Base-by-base conservation (phyloP, 805 yeast genomes). In the Starmera pachycereana region DNA sequence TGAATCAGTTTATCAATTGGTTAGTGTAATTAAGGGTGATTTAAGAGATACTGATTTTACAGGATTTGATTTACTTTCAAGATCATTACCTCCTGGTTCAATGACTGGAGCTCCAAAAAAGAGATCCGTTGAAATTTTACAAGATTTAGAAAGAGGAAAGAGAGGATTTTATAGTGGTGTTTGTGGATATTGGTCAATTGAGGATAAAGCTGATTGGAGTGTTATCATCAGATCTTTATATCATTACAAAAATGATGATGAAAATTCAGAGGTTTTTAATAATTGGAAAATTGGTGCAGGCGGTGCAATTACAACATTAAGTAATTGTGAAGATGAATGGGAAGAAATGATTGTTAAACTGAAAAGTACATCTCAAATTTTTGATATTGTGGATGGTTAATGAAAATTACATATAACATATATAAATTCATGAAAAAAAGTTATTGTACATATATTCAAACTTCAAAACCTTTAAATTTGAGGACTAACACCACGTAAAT, bases 21-120 rank as follows among this genome's bases (percentile, higher is more conserved):
- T 92, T 2, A 83, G 95, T 35, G 96, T 85, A 2, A 86, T 92
- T 19, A 75, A 69, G 39, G 97, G 97, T 0, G 56, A 31, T 34
- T 52, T 40, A 35, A 16, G 32, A 6, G 28, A 43, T 2, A 40
- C 51, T 3, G 38, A 49, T 27, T 78, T 71, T 48, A 63, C 70
- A 11, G 98, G 97, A 0, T 63, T 89, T 19, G 97, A 92, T 56
- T 65, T 90, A 3, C 67, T 92, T 11, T 72, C 76, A 16, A 76
- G 76, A 43, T 77, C 96, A 0, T 64, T 94, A 30, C 98, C 99
- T 3, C 96, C 99, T 0, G 99, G 99, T 0, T 90, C 97, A 1
- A 92, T 92, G 99, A 92, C 99, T 0, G 99, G 99, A 3, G 99
- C 99, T 0, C 99, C 99, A 3, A 92, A 92, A 63, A 83, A 81